These are phyloP conservation scores for Linaria vulgaris DNA, from an alignment of 257 asterid species.

Conservation along the genomic window DNA sequence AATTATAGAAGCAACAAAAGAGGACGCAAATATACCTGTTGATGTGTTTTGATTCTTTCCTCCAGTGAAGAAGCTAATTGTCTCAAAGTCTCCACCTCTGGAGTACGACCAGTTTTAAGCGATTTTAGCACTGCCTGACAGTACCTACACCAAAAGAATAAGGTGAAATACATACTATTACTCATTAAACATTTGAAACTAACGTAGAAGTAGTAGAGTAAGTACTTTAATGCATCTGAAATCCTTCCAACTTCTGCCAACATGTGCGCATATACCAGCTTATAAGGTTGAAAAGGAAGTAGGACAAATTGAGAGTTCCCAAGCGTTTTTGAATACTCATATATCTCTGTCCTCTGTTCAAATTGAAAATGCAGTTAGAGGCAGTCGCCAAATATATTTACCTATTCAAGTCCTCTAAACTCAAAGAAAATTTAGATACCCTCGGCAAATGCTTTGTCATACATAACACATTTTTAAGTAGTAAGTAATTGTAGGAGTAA, in stretches of 20 bases:
- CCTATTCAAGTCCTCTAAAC: neutral
- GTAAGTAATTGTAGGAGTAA: neutral
- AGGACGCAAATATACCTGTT: constrained; percentile 52
- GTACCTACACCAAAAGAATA: constrained; percentile 53
- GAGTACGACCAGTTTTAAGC: constrained; percentile 78
- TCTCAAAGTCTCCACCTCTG: constrained; percentile 76
- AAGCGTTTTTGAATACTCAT: constrained; percentile 83
- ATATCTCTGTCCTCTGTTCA: constrained; percentile 91
- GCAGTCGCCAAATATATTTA: constrained; percentile 1
- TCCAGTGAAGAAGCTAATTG: constrained; percentile 72
- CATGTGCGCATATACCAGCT: constrained; percentile 89
- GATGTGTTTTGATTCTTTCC: constrained; percentile 90
- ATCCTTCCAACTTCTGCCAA: constrained; percentile 95
- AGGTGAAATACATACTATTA: constrained; percentile 13
- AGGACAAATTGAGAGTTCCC: constrained; percentile 95
- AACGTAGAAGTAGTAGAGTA: constrained; percentile 25
- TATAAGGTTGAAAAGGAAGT: constrained; percentile 92
- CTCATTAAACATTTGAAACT: neutral
- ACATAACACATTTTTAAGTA: neutral
- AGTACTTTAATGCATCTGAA: constrained; percentile 83
- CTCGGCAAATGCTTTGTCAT: neutral
- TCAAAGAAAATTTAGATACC: neutral
- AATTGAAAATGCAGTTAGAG: constrained; percentile 1
- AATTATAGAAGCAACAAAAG: constrained; percentile 12
- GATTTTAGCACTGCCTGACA: constrained; percentile 84